Evolutionary conservation across 192 early-diverging fungal genomes (phyloP).

Genomic region (Glomus cerebriforme): DNA sequence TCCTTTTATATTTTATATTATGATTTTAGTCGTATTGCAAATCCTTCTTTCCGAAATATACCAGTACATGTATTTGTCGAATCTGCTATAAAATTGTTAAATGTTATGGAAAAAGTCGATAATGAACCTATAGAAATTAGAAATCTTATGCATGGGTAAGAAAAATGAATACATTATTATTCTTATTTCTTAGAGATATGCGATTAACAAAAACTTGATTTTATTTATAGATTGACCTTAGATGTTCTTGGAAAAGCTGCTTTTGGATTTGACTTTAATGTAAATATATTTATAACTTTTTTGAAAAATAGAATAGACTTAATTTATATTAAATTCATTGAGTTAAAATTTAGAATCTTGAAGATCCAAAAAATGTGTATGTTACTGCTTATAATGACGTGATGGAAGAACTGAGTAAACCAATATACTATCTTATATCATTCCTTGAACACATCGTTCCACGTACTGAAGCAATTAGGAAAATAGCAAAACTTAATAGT

Average conservation of each 20-base stretch:
- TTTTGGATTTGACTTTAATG: neutral
- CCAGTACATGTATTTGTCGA: neutral
- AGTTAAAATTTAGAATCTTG: neutral
- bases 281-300: neutral
- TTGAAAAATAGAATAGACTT: neutral
- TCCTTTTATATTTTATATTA: too few relatives aligned
- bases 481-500: neutral
- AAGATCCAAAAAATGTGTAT: neutral
- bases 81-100: neutral
- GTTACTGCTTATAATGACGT: neutral
- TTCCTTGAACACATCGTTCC: neutral
- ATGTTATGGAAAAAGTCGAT: neutral
- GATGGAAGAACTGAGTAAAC: neutral
- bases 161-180: neutral
- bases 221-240: neutral
- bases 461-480: neutral
- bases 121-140: neutral
- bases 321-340: neutral
- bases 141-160: neutral
- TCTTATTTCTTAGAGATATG: neutral
- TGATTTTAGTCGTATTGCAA: neutral
- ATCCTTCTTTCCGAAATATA: neutral
- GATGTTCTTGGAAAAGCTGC: neutral
- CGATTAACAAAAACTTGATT: neutral
- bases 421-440: neutral